These are phyloP conservation scores for Colletotrichum sp. DNA, from an alignment of 2,329 filamentous ascomycete species.

Conservation along the genomic window DNA sequence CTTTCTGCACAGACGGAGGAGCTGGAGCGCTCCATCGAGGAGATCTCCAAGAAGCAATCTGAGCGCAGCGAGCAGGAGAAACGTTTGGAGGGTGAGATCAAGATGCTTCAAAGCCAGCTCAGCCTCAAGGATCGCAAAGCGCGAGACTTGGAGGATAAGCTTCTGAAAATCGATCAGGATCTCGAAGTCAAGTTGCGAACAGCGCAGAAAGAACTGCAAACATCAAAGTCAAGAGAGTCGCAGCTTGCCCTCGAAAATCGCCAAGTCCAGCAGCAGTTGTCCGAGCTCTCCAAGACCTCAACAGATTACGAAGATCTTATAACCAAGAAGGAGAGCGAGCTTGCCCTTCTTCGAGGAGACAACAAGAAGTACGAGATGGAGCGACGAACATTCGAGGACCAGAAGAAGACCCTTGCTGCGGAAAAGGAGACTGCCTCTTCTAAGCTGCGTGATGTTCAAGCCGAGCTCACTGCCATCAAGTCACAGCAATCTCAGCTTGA, in stretches of 20 bases:
- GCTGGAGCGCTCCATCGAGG: conserved; percentile 73
- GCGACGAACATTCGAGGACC: conserved; percentile 77
- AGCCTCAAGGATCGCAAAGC: conserved; percentile 88
- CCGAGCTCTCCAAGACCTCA: conserved; percentile 87
- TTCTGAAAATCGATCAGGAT: conserved; percentile 87
- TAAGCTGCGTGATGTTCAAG: conserved; percentile 83
- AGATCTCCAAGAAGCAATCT: conserved; percentile 73
- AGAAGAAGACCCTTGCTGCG: conserved; percentile 71
- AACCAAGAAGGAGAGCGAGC: conserved; percentile 90
- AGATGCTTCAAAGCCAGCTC: conserved; percentile 90
- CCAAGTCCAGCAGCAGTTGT: conserved; percentile 82
- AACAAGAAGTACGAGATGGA: conserved; percentile 84
- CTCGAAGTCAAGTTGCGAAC: conserved; percentile 82
- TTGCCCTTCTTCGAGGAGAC: conserved; percentile 84
- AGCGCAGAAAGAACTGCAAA: conserved; percentile 80
- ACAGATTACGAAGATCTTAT: conserved; percentile 96
- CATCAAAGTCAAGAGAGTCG: conserved; percentile 74
- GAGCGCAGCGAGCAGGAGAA: conserved; percentile 80
- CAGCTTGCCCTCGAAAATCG: conserved; percentile 82
- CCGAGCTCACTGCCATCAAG: conserved; percentile 85
- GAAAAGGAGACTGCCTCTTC: conserved; percentile 82
- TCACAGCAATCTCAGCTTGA: conserved; percentile 85
- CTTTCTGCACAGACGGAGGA: conserved; percentile 71
- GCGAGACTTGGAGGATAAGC: conserved; percentile 82
- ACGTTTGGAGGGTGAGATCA: conserved; percentile 80